These are phyloP conservation scores for Penicillium parvum DNA, from an alignment of 495 filamentous ascomycete species.

Conservation along the genomic window DNA sequence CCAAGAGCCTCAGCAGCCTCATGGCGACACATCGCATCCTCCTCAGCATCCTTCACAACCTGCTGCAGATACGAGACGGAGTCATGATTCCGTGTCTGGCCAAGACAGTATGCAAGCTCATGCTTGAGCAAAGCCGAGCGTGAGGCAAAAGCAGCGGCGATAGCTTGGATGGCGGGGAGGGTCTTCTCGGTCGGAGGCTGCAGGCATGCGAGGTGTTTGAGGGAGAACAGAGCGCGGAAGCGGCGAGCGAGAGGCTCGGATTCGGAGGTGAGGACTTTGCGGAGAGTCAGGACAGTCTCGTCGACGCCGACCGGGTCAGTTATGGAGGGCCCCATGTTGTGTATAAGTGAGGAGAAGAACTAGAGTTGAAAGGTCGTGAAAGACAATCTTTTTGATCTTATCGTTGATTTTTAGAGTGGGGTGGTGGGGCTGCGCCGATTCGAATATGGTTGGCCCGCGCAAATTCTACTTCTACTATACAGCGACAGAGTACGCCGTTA, in stretches of 20 bases:
- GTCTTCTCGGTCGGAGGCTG: conserved; percentile 58
- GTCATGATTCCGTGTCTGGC: conserved; percentile 74
- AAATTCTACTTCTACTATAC: conserved; percentile 3
- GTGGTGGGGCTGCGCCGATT: conserved; percentile 27
- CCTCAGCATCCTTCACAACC: conserved; percentile 70
- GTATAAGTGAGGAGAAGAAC: not conserved
- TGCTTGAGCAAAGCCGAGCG: conserved; percentile 87
- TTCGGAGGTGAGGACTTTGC: conserved; percentile 74
- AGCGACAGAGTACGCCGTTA: not conserved
- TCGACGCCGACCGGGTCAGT: conserved; percentile 22
- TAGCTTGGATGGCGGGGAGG: conserved; percentile 78
- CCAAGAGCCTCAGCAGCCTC: conserved; percentile 95
- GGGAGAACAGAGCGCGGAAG: conserved; percentile 95
- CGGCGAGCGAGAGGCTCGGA: conserved; percentile 75
- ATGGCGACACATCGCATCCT: conserved; percentile 94
- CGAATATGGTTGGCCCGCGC: conserved; percentile 17
- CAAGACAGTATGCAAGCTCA: conserved; percentile 95
- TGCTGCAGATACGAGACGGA: conserved; percentile 68
- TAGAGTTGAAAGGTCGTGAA: conserved; percentile 9
- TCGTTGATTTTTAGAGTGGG: conserved; percentile 27
- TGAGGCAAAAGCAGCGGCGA: conserved; percentile 81
- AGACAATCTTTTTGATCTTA: conserved; percentile 26
- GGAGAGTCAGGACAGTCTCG: conserved; percentile 54
- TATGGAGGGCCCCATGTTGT: conserved; percentile 17
- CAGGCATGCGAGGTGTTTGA: conserved; percentile 83